These are phyloP conservation scores for Phaeosphaeriaceae sp. DNA, from an alignment of 2,329 filamentous ascomycete genomes.

Conservation along the genomic window DNA sequence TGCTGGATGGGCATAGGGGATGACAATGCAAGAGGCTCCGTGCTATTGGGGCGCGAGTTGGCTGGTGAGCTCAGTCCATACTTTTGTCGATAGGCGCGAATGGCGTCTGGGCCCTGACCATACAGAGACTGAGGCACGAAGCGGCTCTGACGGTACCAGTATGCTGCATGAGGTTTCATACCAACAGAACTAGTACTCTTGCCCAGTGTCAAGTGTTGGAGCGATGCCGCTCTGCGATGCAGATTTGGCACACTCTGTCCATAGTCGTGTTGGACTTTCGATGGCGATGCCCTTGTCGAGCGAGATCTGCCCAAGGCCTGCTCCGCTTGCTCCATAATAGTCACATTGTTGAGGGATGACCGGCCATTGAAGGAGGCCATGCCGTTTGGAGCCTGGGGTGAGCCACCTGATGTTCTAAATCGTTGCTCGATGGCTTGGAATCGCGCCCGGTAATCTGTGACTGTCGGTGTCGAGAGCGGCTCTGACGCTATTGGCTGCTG, in stretches of 20 bases:
- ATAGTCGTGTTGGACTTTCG: conserved; percentile 28
- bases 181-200: conserved; percentile 18
- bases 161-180: conserved; percentile 32
- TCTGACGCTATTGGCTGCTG: conserved; percentile 1
- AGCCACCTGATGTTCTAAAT: conserved; percentile 15
- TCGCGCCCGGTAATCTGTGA: conserved; percentile 31
- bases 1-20: conserved; percentile 33
- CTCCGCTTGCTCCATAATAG: conserved; percentile 21
- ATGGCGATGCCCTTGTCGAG: conserved; percentile 9
- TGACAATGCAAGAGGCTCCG: conserved; percentile 27
- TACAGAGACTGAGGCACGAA: conserved; percentile 47
- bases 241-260: conserved; percentile 37
- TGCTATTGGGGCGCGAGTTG: conserved; percentile 19
- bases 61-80: conserved; percentile 22
- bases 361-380: conserved; percentile 12
- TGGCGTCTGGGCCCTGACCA: conserved; percentile 40
- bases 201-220: conserved; percentile 17
- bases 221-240: conserved; percentile 17
- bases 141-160: conserved; percentile 39
- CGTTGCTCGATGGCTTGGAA: conserved; percentile 29
- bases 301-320: conserved; percentile 13
- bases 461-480: conserved; percentile 12
- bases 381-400: conserved; percentile 13
- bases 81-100: conserved; percentile 34
- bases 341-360: conserved; percentile 15